These are phyloP conservation scores for Cenchrus fungigraminus DNA, from an alignment of 176 grass and related monocot genomes.

Conservation along the genomic window DNA sequence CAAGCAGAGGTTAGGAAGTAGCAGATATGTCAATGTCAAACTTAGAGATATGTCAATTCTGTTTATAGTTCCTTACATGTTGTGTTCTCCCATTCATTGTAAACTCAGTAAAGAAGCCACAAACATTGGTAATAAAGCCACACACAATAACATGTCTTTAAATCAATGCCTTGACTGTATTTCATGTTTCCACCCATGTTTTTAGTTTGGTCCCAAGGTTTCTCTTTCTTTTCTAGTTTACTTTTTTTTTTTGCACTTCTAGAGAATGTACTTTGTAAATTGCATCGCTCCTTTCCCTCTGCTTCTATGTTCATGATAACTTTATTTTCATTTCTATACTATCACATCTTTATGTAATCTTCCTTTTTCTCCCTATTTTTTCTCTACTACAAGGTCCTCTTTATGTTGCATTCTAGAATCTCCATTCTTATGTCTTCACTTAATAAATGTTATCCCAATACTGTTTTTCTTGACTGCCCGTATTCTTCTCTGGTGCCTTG, in stretches of 20 bases:
- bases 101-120: slow-evolving; percentile 24
- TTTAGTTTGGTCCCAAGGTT: not conserved
- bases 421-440: not conserved
- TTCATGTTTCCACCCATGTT: slow-evolving; percentile 19
- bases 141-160: not conserved
- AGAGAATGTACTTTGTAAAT: not conserved
- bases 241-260: not conserved
- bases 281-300: not conserved
- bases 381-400: not conserved
- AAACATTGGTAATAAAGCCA: not conserved
- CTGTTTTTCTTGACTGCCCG: slow-evolving; percentile 16
- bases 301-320: not conserved
- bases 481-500: slow-evolving; percentile 7
- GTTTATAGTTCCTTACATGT: slow-evolving; percentile 1
- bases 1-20: slow-evolving; percentile 22
- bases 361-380: not conserved
- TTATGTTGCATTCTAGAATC: not conserved
- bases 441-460: not conserved
- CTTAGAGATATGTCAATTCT: slow-evolving; percentile 29
- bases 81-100: slow-evolving; percentile 8
- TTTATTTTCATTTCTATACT: not conserved
- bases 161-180: not conserved
- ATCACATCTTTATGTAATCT: slow-evolving; percentile 3
- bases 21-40: slow-evolving; percentile 1
- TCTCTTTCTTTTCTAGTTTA: not conserved